A percentile compares a stretch with the other conserved stretches of the same genome.
Evolutionary conservation across 495 filamentous ascomycete species (phyloP).

Genomic region (Friedmanniomyces simplex): DNA sequence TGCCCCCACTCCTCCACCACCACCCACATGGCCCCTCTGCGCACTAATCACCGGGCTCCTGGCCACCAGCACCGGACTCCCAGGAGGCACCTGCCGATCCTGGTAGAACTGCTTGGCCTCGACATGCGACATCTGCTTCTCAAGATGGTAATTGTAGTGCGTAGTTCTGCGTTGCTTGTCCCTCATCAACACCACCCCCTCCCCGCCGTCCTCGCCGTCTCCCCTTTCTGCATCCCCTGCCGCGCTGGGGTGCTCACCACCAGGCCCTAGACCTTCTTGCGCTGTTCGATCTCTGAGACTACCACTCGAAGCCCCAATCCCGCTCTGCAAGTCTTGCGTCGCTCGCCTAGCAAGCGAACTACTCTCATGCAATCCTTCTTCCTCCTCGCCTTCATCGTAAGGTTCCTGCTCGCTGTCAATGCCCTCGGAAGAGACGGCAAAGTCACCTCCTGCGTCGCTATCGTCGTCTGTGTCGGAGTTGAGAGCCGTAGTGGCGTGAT

Average conservation of each 20-base stretch:
- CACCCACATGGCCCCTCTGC: slow-evolving; percentile 5
- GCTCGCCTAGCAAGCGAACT: slow-evolving; percentile 9
- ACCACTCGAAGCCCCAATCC: not conserved
- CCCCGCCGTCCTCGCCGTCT: not conserved
- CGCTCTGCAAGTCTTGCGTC: slow-evolving; percentile 7
- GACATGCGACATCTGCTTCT: slow-evolving; percentile 80
- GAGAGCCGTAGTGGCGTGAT: not conserved
- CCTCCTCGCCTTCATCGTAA: not conserved
- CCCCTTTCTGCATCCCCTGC: not conserved
- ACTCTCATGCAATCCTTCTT: slow-evolving; percentile 11
- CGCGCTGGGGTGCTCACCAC: not conserved
- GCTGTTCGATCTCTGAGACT: not conserved
- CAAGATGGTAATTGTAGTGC: slow-evolving; percentile 75
- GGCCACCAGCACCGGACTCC: not conserved
- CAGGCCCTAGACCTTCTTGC: not conserved
- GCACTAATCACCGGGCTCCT: slow-evolving; percentile 9
- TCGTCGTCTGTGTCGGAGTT: slow-evolving; percentile 11
- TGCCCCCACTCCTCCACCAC: slow-evolving; percentile 3
- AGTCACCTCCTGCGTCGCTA: slow-evolving; percentile 3
- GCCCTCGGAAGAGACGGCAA: slow-evolving; percentile 7
- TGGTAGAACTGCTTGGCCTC: slow-evolving; percentile 96
- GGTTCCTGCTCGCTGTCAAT: not conserved
- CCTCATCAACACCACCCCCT: slow-evolving; percentile 53
- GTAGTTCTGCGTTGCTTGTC: slow-evolving; percentile 71
- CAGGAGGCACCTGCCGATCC: slow-evolving; percentile 53